These are phyloP conservation scores for Salvia sclarea DNA, from an alignment of 305 asterid genomes.

Conservation along the genomic window DNA sequence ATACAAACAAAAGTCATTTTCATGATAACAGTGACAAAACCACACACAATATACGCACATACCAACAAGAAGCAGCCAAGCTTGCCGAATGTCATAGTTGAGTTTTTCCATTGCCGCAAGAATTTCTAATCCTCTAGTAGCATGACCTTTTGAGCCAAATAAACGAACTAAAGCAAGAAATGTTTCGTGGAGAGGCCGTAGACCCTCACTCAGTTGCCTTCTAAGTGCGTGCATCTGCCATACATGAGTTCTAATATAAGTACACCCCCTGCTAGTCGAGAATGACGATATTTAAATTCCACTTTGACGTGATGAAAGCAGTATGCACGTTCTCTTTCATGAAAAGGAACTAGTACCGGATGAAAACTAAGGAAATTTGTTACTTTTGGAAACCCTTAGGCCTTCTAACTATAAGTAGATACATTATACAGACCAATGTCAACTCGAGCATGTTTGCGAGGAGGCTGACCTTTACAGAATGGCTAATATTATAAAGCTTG, in stretches of 20 bases:
- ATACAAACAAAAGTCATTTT: slow-evolving; percentile 15
- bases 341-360: slow-evolving; percentile 1
- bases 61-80: slow-evolving; percentile 98
- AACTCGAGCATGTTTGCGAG: background rate
- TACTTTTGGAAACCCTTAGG: background rate
- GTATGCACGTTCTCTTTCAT: background rate
- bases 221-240: slow-evolving; percentile 96
- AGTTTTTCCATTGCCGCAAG: slow-evolving; percentile 98
- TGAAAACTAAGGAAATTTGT: background rate
- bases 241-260: slow-evolving; percentile 32
- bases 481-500: background rate
- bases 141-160: slow-evolving; percentile 85
- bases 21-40: slow-evolving; percentile 28
- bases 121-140: slow-evolving; percentile 85
- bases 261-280: slow-evolving; percentile 21
- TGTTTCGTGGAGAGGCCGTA: slow-evolving; percentile 96
- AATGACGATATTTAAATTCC: slow-evolving; percentile 22
- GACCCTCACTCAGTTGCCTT: slow-evolving; percentile 93
- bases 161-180: slow-evolving; percentile 86
- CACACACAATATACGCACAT: slow-evolving; percentile 38
- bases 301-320: slow-evolving; percentile 5
- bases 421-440: slow-evolving; percentile 9
- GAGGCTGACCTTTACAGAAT: background rate
- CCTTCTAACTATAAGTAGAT: background rate
- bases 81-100: slow-evolving; percentile 85